Conservation (phyloP, 306 rosid species). For the Crataegus laevigata region DNA sequence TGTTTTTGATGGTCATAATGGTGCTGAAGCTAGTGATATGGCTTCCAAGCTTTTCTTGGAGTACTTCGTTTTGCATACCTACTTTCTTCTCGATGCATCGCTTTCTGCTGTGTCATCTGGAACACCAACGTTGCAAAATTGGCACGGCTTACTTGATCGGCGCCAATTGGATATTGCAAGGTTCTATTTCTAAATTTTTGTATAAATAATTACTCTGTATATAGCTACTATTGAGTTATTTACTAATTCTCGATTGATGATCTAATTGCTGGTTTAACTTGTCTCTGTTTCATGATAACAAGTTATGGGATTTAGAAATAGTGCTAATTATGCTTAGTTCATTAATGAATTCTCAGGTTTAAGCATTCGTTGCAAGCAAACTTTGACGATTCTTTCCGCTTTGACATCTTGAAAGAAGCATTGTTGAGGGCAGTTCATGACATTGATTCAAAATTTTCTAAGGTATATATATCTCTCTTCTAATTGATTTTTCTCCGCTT, state of each 20-base stretch:
- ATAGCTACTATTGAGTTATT: no score
- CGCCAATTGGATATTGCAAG: constrained; percentile 46
- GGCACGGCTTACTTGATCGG: constrained; percentile 47
- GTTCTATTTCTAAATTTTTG: constrained; percentile 18
- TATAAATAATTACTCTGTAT: no score
- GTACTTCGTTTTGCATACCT: constrained; percentile 82
- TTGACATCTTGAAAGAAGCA: constrained; percentile 88
- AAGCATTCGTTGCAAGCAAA: constrained; percentile 46
- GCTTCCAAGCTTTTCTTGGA: constrained; percentile 80
- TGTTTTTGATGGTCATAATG: constrained; percentile 91
- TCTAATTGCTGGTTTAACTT: no score
- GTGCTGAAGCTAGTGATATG: constrained; percentile 93
- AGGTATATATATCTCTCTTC: constrained; percentile 25
- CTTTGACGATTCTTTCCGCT: constrained; percentile 62
- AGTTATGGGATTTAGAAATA: neutral
- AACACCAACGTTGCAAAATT: constrained; percentile 29
- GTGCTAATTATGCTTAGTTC: neutral
- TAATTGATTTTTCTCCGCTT: no score
- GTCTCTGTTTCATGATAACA: no score
- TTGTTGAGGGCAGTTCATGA: constrained; percentile 80
- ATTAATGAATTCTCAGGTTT: constrained; percentile 47
- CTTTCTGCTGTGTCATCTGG: constrained; percentile 31
- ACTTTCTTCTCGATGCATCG: constrained; percentile 89
- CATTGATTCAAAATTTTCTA: constrained; percentile 73
- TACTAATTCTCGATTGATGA: no score